Evolutionary conservation across 164 flowering plant species (phyloP), one percentile per base, ranked within the genome.

Genomic region (Hamamelis virginiana): DNA sequence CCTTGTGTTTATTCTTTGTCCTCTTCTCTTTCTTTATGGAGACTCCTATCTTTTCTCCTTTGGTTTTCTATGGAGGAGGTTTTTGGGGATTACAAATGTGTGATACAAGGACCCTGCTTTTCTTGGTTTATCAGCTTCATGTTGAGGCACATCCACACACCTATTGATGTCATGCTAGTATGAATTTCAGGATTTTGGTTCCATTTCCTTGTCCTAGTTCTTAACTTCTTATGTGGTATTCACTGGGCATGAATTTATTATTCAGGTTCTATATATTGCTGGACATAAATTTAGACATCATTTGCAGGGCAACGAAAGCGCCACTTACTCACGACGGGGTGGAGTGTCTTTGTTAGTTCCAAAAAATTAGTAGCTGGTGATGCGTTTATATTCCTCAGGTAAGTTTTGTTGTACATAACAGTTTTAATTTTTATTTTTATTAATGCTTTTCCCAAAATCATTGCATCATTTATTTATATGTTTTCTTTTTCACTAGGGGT

Each of bases 321-420:
- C 12, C 98, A 94, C 79, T 76, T 94, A 28, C 89, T 94, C 18
- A 89, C 97, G 0, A 93, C 96, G 46, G 97, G 98, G 38, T 93
- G 98, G 96, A 90, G 97, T 76, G 91, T 89, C 23, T 94, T 91
- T 83, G 98, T 94, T 50, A 89, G 91, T 76, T 84, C 96, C 58
- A 94, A 94, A 75, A 91, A 89, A 64, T 74, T 94, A 63, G 93
- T 86, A 27, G 94, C 97, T 33, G 98, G 97, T 25, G 98, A 94
- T 80, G 92, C 97, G 1, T 94, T 94, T 73, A 90, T 91, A 69
- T 94, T 91, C 74, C 73, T 91, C 38, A 91, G 98, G 97, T 65
- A 78, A 76, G 80, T 75, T 55, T 9, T 65, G 50, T 51, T 4
- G 38, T 38, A 27, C 45, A 18, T 28, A 21, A 15, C 33, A 59